Conservation (phyloP, 1,284 basidiomycete species). For the Phellinidium pouzarii region DNA sequence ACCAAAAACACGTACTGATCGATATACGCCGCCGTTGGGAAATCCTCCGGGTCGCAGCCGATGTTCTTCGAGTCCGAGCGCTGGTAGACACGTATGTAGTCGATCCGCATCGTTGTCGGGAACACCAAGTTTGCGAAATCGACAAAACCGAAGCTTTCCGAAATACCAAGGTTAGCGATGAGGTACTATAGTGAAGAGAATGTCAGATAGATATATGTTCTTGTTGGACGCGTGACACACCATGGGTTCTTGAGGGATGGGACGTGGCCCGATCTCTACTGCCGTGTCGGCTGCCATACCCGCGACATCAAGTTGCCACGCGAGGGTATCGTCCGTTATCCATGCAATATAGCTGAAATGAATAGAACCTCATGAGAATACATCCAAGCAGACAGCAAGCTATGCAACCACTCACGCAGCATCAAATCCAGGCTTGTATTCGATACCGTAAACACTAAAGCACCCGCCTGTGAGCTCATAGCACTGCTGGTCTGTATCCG, state of each 20-base stretch:
- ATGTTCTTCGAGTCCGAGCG: slow-evolving; percentile 48
- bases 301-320: slow-evolving; percentile 61
- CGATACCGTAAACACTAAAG: slow-evolving; percentile 42
- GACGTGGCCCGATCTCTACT: slow-evolving; percentile 53
- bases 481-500: slow-evolving; percentile 23
- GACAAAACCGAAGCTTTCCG: slow-evolving; percentile 47
- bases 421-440: slow-evolving; percentile 55
- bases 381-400: neutral
- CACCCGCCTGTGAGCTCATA: slow-evolving; percentile 37
- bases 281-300: slow-evolving; percentile 55
- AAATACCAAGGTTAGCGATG: slow-evolving; percentile 49
- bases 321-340: slow-evolving; percentile 47
- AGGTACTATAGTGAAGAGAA: slow-evolving; percentile 32
- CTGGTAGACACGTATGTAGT: slow-evolving; percentile 70
- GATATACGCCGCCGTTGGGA: slow-evolving; percentile 62
- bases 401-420: slow-evolving; percentile 31
- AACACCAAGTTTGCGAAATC: slow-evolving; percentile 51
- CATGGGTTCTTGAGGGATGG: slow-evolving; percentile 69
- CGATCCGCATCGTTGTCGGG: slow-evolving; percentile 57
- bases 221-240: slow-evolving; percentile 29
- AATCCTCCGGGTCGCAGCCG: slow-evolving; percentile 63
- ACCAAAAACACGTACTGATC: slow-evolving; percentile 34
- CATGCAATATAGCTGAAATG: slow-evolving; percentile 57
- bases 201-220: slow-evolving; percentile 9
- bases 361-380: slow-evolving; percentile 3